Base-by-base conservation (phyloP, 2,329 filamentous ascomycete species). In the Colletotrichum navitas region DNA sequence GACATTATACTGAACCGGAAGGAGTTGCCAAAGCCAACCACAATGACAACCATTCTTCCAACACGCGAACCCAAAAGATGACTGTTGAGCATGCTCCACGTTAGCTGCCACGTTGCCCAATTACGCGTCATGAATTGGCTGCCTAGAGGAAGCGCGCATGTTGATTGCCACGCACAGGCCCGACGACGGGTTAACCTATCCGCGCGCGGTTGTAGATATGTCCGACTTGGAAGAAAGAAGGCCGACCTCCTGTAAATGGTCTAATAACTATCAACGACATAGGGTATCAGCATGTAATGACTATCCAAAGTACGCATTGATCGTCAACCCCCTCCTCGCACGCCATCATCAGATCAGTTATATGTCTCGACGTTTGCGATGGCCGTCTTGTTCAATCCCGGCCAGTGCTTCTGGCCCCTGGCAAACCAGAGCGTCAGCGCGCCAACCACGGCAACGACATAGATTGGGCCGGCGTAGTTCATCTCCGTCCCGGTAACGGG, bases 401-500 rank as follows among this genome's bases (percentile, higher is more conserved):
- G 65, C 68, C 68, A 71, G 11, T 71, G 65, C 16, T 68, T 71
- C 65, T 71, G 68, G 0, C 68, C 68, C 59, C 68, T 63, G 5
- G 59, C 67, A 18, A 63, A 68, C 68, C 68, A 71, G n/a, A 71
- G 62, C 41, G 51, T 68, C 29, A 68, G 26, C 7, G 68, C 68
- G 1, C 68, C 68, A 14, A 59, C 36, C 1, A 71, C 65, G 10
- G 67, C 68, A 16, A 68, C 65, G 1, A 71, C 64, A 49, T 71
- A 71, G 7, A 71, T 66, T 3, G 68, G 68, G 0, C 68, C 68
- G 1, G 68, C 68, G 6, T 71, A 71, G 7, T 71, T 71, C 68
- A 71, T 71, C 59, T 71, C 68, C 16, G 68, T 71, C 11, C 58
- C 68, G 18, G 68, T 71, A 5, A 71, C 68, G 3, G 68, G 68